These are phyloP conservation scores for Aspergillus funiculosus DNA, from an alignment of 495 filamentous ascomycete genomes.

Conservation along the genomic window DNA sequence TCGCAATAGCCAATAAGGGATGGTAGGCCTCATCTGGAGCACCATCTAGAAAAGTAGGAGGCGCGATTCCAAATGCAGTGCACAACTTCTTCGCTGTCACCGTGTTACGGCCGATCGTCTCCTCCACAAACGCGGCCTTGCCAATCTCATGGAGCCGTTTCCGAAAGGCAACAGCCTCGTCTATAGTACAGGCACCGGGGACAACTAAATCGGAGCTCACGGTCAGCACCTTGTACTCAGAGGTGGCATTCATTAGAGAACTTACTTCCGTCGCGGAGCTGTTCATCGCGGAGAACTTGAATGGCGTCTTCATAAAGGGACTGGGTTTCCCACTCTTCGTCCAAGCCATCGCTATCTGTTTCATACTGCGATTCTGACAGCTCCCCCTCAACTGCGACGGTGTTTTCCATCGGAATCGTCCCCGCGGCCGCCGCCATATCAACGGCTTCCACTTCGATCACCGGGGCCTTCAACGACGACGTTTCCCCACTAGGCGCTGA, in stretches of 20 bases:
- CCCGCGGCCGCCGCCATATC: slow-evolving; percentile 28
- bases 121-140: slow-evolving; percentile 65
- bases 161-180: slow-evolving; percentile 64
- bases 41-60: slow-evolving; percentile 71
- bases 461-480: slow-evolving; percentile 37
- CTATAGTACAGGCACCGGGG: slow-evolving; percentile 63
- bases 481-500: slow-evolving; percentile 36
- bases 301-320: slow-evolving; percentile 66
- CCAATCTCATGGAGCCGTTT: slow-evolving; percentile 68
- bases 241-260: not conserved
- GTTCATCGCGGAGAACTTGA: slow-evolving; percentile 56
- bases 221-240: slow-evolving; percentile 3
- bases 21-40: slow-evolving; percentile 69
- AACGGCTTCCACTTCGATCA: slow-evolving; percentile 42
- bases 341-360: slow-evolving; percentile 55
- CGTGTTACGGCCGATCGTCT: slow-evolving; percentile 60
- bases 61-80: slow-evolving; percentile 83
- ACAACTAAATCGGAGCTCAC: slow-evolving; percentile 19
- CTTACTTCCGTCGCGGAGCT: slow-evolving; percentile 52
- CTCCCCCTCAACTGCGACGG: slow-evolving; percentile 24
- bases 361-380: slow-evolving; percentile 41
- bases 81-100: slow-evolving; percentile 78
- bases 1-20: slow-evolving; percentile 64
- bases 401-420: slow-evolving; percentile 20
- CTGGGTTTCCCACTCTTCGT: slow-evolving; percentile 59